Base-by-base conservation (phyloP, 805 yeast genomes). In the Saccharomycopsis babjevae region DNA sequence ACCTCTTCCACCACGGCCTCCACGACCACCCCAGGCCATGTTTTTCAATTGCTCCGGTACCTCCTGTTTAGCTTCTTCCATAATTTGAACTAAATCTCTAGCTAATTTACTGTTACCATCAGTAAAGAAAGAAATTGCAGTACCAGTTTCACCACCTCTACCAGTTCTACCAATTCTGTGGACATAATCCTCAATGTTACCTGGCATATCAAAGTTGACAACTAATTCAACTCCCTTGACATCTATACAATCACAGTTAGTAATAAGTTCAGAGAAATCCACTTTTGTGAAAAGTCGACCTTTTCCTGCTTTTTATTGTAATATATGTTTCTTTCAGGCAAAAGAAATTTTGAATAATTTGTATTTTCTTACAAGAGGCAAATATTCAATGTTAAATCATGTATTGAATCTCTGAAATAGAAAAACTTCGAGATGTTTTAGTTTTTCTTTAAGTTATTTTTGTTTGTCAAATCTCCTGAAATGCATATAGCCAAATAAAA, bases 151-250 rank as follows among this genome's bases (percentile, higher is more conserved):
- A 74, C 98, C 98, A 67, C 97, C 99, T 83, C 99, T 90, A 74
- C 99, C 99, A 66, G 99, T 92, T 84, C 97, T 92, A 76, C 99
- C 99, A 72, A 93, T 94, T 79, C 99, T 85, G 76, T 93, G 99
- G 66, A 93, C 97, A 74, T 93, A 93, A 79, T 94, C 98, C 81
- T 94, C 99, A 72, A 92, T 89, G 78, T 93, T 93, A 76, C 89
- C 91, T 72, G 99, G 98, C 92, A 93, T 93, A 76, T 93, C 98
- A 72, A 82, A 90, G 84, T 94, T 94, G 74, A 94, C 82, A 64
- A 94, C 99, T 70, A 79, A 85, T 69, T 92, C 87, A 73, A 94
- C 89, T 75, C 97, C 99, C 81, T 94, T 94, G 76, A 94, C 99
- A 79, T 94, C 99, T 92, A 74, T 60, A 64, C 4, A 54, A 64